Evolutionary conservation across 306 rosid species (phyloP).

Genomic region (Pyrus pyrifolia): DNA sequence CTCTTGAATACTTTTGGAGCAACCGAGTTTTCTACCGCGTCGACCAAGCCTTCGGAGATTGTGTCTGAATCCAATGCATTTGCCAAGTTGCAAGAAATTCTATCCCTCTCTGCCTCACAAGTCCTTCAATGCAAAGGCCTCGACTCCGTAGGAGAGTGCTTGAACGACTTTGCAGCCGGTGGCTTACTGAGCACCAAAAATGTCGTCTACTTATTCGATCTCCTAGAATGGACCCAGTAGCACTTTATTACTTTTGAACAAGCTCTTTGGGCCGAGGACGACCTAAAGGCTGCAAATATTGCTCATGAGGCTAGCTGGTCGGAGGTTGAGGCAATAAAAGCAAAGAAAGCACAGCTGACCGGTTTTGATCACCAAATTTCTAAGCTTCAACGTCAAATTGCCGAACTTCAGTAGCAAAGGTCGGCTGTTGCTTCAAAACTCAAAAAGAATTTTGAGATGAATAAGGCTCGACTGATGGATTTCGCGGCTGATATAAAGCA

Average conservation of each 20-base stretch:
- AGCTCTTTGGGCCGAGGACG: fast-evolving
- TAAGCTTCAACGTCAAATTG: too few relatives aligned
- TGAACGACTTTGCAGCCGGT: fast-evolving
- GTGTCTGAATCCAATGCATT: fast-evolving
- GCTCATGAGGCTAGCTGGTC: fast-evolving
- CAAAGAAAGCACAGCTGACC: too few relatives aligned
- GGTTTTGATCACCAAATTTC: too few relatives aligned
- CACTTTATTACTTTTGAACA: too few relatives aligned
- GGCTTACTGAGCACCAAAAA: fast-evolving
- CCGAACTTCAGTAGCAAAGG: fast-evolving
- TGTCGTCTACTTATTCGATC: fast-evolving
- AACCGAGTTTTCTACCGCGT: fast-evolving
- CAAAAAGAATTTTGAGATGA: fast-evolving
- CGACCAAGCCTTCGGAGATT: fast-evolving
- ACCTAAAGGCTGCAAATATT: fast-evolving
- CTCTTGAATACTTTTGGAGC: fast-evolving
- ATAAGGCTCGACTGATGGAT: fast-evolving
- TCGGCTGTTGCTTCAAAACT: too few relatives aligned
- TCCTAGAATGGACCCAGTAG: too few relatives aligned
- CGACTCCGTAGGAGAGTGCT: fast-evolving
- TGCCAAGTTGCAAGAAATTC: fast-evolving
- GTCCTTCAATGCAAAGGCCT: fast-evolving
- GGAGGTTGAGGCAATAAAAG: fast-evolving
- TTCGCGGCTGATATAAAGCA: fast-evolving
- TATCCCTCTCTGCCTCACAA: too few relatives aligned